phyloP scores from a whole-genome alignment of 495 filamentous ascomycete genomes.

The Thozetella sp. region DNA sequence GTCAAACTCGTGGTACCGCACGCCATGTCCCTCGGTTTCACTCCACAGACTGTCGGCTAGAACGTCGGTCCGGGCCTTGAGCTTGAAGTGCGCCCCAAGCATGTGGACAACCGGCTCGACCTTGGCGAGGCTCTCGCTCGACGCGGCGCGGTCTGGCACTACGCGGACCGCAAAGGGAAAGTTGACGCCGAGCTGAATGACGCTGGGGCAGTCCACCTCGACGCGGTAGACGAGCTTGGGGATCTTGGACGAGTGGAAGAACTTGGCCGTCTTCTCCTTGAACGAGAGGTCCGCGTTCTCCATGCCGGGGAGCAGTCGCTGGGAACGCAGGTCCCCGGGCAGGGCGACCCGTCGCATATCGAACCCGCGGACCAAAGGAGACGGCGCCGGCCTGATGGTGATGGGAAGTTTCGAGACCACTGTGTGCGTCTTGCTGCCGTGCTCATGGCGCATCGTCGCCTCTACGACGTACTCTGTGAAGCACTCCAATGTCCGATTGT shows the following conservation, averaged over 20 bases:
- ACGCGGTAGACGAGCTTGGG: constrained; percentile 1
- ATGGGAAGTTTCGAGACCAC: constrained; percentile 3
- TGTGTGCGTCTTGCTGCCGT: not conserved
- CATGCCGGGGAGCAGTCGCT: constrained; percentile 7
- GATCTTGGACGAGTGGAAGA: constrained; percentile 4
- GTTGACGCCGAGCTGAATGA: not conserved
- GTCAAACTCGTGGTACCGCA: not conserved
- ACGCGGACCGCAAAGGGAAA: constrained; percentile 1
- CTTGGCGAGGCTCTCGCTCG: constrained; percentile 1
- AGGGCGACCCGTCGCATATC: not conserved
- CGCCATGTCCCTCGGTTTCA: not conserved
- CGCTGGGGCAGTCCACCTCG: not conserved
- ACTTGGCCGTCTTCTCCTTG: constrained; percentile 2
- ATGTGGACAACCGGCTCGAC: not conserved
- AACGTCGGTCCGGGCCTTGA: constrained; percentile 1
- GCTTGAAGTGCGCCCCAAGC: not conserved
- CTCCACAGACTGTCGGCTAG: not conserved
- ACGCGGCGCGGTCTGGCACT: not conserved
- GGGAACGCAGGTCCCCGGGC: not conserved
- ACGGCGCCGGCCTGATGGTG: not conserved
- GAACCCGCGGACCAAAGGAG: not conserved
- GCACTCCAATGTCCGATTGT: not conserved
- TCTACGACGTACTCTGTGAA: not conserved
- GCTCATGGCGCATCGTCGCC: not conserved
- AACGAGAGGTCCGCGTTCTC: not conserved